Evolutionary conservation across 768 basidiomycete genomes (phyloP).

Genomic region (Tylopilus rubrobrunneus): DNA sequence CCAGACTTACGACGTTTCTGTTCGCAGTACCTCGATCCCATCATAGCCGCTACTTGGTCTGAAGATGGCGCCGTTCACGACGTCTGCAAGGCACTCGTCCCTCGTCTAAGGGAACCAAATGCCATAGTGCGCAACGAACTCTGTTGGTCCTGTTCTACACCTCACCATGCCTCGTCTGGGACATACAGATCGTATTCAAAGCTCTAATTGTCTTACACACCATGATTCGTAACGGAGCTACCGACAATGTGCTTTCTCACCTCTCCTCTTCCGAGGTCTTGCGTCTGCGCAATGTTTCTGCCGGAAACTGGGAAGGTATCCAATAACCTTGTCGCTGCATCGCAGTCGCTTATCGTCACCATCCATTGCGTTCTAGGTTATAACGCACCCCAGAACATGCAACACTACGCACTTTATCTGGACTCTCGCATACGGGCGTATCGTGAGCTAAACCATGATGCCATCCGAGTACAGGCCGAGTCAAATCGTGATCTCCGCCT

Average conservation of each 20-base stretch:
- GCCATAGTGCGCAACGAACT: conserved; percentile 59
- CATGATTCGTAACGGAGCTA: conserved; percentile 95
- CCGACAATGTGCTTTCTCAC: conserved; percentile 86
- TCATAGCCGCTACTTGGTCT: conserved; percentile 95
- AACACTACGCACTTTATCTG: conserved; percentile 84
- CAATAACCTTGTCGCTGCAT: conserved; percentile 1
- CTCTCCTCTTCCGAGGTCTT: conserved; percentile 81
- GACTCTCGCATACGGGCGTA: conserved; percentile 86
- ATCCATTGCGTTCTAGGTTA: conserved; percentile 53
- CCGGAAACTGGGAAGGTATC: conserved; percentile 84
- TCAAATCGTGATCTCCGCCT: conserved; percentile 80
- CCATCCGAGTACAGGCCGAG: conserved; percentile 90
- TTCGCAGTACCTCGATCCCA: conserved; percentile 87
- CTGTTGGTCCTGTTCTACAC: neutral
- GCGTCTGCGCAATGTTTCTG: conserved; percentile 74
- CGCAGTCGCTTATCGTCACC: neutral
- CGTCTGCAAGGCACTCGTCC: conserved; percentile 83
- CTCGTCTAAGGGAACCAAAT: conserved; percentile 88
- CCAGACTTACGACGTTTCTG: neutral
- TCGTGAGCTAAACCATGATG: conserved; percentile 89
- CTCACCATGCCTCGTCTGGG: neutral
- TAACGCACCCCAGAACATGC: conserved; percentile 78
- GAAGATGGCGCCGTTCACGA: conserved; percentile 92
- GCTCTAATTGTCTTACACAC: conserved; percentile 92
- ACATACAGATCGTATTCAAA: conserved; percentile 88